phyloP scores from a whole-genome alignment of 164 flowering plant species.

The Chimonanthus salicifolius region DNA sequence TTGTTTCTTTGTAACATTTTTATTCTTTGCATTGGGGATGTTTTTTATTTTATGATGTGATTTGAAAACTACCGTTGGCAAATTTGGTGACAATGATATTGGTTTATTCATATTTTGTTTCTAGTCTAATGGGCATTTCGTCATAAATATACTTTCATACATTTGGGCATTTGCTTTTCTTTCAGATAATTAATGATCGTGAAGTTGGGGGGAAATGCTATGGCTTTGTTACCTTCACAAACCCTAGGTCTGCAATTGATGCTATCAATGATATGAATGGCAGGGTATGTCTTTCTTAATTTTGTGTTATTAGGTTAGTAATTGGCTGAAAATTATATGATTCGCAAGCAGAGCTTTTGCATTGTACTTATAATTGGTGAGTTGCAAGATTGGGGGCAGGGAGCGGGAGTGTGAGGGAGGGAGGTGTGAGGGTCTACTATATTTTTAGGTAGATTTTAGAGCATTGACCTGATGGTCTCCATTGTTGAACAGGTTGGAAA shows the following conservation, averaged over 20 bases:
- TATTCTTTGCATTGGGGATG: no score
- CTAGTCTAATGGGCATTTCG: no score
- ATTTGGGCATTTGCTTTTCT: background rate
- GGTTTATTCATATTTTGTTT: no score
- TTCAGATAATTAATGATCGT: slow-evolving; percentile 78
- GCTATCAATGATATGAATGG: slow-evolving; percentile 93
- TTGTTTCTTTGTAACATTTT: no score
- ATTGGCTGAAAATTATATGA: no score
- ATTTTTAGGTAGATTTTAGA: background rate
- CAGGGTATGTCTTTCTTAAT: slow-evolving; percentile 43
- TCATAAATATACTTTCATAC: no score
- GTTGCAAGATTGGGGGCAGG: background rate
- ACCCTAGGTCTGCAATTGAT: slow-evolving; percentile 73
- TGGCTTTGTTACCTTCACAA: slow-evolving; percentile 84
- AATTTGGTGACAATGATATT: no score
- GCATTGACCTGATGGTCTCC: background rate
- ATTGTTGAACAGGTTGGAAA: no score
- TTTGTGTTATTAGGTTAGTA: background rate
- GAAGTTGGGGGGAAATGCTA: slow-evolving; percentile 82
- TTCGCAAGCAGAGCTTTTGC: background rate
- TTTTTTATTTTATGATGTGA: no score
- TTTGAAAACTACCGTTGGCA: no score
- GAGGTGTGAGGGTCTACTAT: no score
- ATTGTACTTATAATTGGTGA: background rate
- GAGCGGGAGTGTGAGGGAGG: background rate